Evolutionary conservation across 257 asterid species (phyloP).

Genomic region (Linderniella brevidens): DNA sequence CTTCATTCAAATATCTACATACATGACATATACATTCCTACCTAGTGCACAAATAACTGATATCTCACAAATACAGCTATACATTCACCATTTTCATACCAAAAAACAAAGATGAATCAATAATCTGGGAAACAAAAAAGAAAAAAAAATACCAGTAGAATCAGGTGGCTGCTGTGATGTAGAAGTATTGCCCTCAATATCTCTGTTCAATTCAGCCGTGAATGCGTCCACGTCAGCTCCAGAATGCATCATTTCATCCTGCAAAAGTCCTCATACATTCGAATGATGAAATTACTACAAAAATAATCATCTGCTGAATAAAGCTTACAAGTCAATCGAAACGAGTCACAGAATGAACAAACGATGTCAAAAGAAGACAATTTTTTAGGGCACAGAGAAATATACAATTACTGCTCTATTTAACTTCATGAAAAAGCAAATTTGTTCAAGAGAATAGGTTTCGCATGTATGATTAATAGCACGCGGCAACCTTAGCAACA

Average conservation of each 20-base stretch:
- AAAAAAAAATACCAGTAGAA: slow-evolving; percentile 22
- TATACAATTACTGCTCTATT: too few species aligned
- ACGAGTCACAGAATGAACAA: too few species aligned
- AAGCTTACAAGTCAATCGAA: too few species aligned
- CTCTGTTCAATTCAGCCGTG: slow-evolving; percentile 81
- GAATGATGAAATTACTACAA: not conserved
- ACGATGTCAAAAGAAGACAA: too few species aligned
- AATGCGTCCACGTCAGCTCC: slow-evolving; percentile 96
- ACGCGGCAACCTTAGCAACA: not conserved
- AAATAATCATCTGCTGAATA: too few species aligned
- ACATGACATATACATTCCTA: too few species aligned
- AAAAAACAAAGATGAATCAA: not conserved
- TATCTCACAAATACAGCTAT: slow-evolving; percentile 2
- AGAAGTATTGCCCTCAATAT: slow-evolving; percentile 62
- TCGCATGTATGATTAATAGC: too few species aligned
- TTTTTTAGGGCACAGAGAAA: not conserved
- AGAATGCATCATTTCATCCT: slow-evolving; percentile 96
- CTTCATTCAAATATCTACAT: too few species aligned
- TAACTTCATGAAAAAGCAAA: too few species aligned
- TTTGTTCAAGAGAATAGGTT: too few species aligned
- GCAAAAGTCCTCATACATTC: slow-evolving; percentile 3
- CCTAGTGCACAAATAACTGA: not conserved
- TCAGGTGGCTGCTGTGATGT: slow-evolving; percentile 39
- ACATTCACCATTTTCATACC: not conserved
- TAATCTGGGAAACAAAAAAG: not conserved